phyloP scores from a whole-genome alignment of 2,329 filamentous ascomycete species.

The Alternaria viburni region DNA sequence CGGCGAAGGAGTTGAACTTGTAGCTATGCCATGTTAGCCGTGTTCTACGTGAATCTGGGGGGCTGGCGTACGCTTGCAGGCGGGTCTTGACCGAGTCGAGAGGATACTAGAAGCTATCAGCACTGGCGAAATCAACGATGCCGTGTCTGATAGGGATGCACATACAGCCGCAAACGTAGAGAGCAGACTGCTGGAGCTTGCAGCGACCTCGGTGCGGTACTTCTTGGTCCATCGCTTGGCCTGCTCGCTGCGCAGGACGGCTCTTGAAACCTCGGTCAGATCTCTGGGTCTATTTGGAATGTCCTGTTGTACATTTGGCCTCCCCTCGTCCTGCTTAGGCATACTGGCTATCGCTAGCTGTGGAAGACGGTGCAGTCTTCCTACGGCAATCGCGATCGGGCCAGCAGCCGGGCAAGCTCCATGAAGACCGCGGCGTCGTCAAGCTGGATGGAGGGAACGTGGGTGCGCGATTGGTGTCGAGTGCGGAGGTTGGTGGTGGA shows the following conservation, averaged over 20 bases:
- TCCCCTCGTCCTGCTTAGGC: slow-evolving; percentile 43
- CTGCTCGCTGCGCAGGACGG: slow-evolving; percentile 49
- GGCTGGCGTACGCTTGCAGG: slow-evolving; percentile 70
- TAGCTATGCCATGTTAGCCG: slow-evolving; percentile 55
- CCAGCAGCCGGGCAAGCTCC: slow-evolving; percentile 60
- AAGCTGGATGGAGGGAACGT: slow-evolving; percentile 21
- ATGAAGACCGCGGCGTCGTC: slow-evolving; percentile 53
- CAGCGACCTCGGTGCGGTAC: slow-evolving; percentile 81
- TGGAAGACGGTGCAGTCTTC: slow-evolving; percentile 63
- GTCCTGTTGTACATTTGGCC: slow-evolving; percentile 26
- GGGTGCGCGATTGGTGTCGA: slow-evolving; percentile 15
- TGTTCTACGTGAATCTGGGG: neutral
- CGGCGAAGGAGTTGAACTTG: slow-evolving; percentile 74
- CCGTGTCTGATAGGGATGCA: neutral
- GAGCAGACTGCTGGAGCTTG: slow-evolving; percentile 76
- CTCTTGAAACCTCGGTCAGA: slow-evolving; percentile 45
- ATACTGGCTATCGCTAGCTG: slow-evolving; percentile 56
- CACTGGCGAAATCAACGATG: neutral
- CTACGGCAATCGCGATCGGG: slow-evolving; percentile 65
- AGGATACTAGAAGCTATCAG: slow-evolving; percentile 64
- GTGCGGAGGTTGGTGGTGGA: slow-evolving; percentile 3
- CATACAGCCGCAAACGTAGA: slow-evolving; percentile 75
- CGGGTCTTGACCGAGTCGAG: slow-evolving; percentile 89
- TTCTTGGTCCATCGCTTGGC: slow-evolving; percentile 69
- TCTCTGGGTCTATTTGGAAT: slow-evolving; percentile 45